Base-by-base conservation (phyloP, 2,329 filamentous ascomycete species). In the Samsoniella hepiali region DNA sequence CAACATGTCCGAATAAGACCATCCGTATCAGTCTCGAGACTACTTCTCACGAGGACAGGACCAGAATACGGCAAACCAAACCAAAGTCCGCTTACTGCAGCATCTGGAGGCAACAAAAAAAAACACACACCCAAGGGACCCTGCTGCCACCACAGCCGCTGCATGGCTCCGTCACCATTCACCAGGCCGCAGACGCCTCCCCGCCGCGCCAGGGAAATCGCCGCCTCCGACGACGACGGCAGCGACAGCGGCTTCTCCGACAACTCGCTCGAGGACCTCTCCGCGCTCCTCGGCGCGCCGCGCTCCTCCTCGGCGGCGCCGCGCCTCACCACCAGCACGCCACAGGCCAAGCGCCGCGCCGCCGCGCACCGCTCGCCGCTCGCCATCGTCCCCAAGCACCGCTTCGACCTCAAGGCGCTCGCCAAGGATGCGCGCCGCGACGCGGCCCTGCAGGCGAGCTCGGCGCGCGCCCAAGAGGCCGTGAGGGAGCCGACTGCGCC, bases 191-290 rank as follows among this genome's bases (percentile, higher is more conserved):
- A 85, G 13, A 62, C 55, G 40, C 47, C 62, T 3, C 27, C 42
- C 8, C 51, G 17, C 13, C 56, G 22, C 40, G n/a, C 32, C 38
- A 38, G 29, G 13, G 77, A 88, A 62, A 89, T 93, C 47, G 82
- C 81, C 53, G 88, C 85, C 61, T 93, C 91, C 0, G 91, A 93
- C 69, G 88, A 89, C 10, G 89, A 90, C n/a, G 83, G 83, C 22
- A 82, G 82, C 34, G 81, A 88, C 67, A 84, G 80, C 44, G 68
- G 67, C 44, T 72, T 70, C 22, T 86, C 86, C 22, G 84, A 85
- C 32, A 82, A 82, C 56, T 88, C 88, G 0, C 78, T 88, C 15
- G 81, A 83, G 5, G 79, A 83, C 50, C 72, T 88, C 1, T 72
- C 74, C 9, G 66, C 69, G 36, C 72, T 77, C 11, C 69, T 78